These are phyloP conservation scores for Coffea canephora DNA, from an alignment of 257 asterid genomes.

Conservation along the genomic window DNA sequence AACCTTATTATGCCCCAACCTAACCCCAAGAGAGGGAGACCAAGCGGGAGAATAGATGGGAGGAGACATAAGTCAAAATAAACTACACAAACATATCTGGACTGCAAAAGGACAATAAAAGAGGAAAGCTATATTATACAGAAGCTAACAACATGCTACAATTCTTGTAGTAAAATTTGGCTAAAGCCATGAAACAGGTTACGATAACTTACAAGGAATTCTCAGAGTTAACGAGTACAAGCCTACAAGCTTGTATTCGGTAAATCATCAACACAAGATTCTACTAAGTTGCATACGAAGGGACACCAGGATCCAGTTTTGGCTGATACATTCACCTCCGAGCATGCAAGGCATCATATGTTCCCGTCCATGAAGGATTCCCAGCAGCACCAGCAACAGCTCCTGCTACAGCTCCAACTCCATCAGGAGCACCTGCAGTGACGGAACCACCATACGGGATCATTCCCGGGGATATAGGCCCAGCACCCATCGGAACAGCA, in stretches of 20 bases:
- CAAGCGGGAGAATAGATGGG: no score
- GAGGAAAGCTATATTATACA: not conserved
- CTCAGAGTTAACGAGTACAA: not conserved
- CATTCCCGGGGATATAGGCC: constrained; percentile 29
- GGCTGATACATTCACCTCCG: constrained; percentile 27
- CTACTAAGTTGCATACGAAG: no score
- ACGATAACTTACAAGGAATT: not conserved
- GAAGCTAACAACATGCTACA: not conserved
- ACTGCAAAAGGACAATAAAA: not conserved
- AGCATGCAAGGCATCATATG: constrained; percentile 35
- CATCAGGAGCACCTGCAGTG: constrained; percentile 25
- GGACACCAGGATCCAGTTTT: not conserved
- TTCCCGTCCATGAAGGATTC: constrained; percentile 34
- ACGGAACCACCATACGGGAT: constrained; percentile 37
- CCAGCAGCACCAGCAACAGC: constrained; percentile 15
- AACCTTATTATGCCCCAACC: no score
- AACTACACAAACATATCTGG: not conserved
- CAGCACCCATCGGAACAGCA: constrained; percentile 26
- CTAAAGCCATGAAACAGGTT: not conserved
- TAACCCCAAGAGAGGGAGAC: no score
- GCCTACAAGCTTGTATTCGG: not conserved
- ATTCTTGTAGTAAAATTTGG: not conserved
- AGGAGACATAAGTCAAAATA: not conserved
- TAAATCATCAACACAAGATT: not conserved
- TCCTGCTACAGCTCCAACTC: constrained; percentile 15